A percentile compares a stretch with the other conserved stretches of the same genome.
These are phyloP conservation scores for Trypanosoma conorhini DNA, from an alignment of 208 protist genomes.

Conservation along the genomic window DNA sequence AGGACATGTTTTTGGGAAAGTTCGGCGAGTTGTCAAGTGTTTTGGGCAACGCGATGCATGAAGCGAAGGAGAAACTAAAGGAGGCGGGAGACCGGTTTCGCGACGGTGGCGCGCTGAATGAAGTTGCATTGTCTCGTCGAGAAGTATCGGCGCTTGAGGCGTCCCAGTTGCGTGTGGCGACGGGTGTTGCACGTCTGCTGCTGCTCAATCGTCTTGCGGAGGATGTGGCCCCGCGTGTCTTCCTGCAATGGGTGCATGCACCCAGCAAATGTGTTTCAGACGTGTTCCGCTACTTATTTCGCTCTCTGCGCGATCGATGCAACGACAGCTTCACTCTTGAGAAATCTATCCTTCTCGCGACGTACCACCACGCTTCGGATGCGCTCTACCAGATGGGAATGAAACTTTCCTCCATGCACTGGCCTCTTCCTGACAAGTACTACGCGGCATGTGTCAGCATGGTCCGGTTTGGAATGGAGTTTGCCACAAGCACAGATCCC, in stretches of 20 bases:
- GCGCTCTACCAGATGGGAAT: conserved; percentile 63
- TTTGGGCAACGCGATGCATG: conserved; percentile 29
- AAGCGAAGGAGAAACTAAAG: conserved; percentile 45
- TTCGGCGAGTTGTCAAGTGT: conserved; percentile 49
- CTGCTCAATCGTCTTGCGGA: conserved; percentile 53
- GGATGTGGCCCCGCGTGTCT: conserved; percentile 46
- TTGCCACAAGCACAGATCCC: conserved; percentile 67
- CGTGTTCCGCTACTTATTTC: conserved; percentile 80
- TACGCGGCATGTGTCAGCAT: conserved; percentile 60
- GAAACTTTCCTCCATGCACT: conserved; percentile 85
- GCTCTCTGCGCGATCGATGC: conserved; percentile 63
- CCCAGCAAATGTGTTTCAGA: conserved; percentile 72
- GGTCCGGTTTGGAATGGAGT: conserved; percentile 71
- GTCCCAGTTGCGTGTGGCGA: conserved; percentile 58
- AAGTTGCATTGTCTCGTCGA: conserved; percentile 41
- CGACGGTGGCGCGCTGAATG: conserved; percentile 21
- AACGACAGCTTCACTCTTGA: conserved; percentile 68
- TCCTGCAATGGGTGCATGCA: conserved; percentile 68
- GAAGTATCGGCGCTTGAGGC: conserved; percentile 49
- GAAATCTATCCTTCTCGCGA: conserved; percentile 61
- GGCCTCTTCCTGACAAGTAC: conserved; percentile 67
- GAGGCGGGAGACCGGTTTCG: conserved; percentile 30
- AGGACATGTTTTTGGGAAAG: conserved; percentile 51
- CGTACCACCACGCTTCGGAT: conserved; percentile 71
- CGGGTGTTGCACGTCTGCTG: conserved; percentile 61